Base-by-base conservation (phyloP, 805 yeast genomes). In the Kodamaea fukazawae region DNA sequence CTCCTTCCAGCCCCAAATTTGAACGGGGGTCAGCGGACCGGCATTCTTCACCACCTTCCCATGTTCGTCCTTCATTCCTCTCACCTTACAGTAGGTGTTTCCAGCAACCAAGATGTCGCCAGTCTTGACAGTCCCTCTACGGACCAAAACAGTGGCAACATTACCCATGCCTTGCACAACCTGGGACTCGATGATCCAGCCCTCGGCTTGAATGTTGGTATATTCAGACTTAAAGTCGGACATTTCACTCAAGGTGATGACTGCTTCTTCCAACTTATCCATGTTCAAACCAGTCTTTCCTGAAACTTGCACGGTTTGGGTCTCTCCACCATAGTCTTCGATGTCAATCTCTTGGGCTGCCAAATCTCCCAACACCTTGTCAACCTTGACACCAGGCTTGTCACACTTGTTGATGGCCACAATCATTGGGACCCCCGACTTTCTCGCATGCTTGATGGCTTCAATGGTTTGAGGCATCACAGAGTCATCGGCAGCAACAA, bases 381-480 rank as follows among this genome's bases (percentile, higher is more conserved):
- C 89, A 1, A 88, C 73, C 35, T 87, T 78, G 5, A 83, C 79
- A 22, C 81, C 86, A 4, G 81, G 83, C 52, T 81, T 83, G 57
- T 91, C 99, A 50, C 95, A 84, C 60, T 93, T 93, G 50, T 93
- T 91, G 29, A 93, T 76, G 1, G 98, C 99, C 8, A 93, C 96
- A 40, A 93, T 82, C 46, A 90, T 69, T 0, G 90, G 88, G 10
- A 87, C 93, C 8, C 82, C 81, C 0, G 95, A 81, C 36, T 78
- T 78, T 47, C 83, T 83, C 3, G 95, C 90, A 61, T 93, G 99
- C 53, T 85, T 88, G 46, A 93, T 87, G 2, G 98, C 98, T 60
- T 93, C 99, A 29, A 81, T 73, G 0, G 99, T 93, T 59, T 93
- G 99, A 0, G 98, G 98, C 95, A 85, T 93, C 15, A 93, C 95